Evolutionary conservation across 352 stramenopile genomes (phyloP).

Genomic region (Globisporangium alternatum): DNA sequence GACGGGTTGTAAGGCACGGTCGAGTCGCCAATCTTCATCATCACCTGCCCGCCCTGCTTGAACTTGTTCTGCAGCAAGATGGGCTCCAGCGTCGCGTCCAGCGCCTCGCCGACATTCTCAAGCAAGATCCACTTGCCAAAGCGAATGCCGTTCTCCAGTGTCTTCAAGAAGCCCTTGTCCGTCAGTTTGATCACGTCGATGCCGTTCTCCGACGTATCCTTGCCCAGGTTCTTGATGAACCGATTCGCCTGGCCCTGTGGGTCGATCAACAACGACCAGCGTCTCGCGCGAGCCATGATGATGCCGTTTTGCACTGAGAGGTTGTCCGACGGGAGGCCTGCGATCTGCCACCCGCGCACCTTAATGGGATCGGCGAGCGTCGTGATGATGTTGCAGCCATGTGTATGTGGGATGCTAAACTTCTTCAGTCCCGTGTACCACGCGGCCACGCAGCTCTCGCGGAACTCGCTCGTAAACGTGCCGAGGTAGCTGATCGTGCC

Average conservation of each 20-base stretch:
- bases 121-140: slow-evolving; percentile 92
- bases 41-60: slow-evolving; percentile 89
- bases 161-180: slow-evolving; percentile 80
- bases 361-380: slow-evolving; percentile 90
- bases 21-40: slow-evolving; percentile 92
- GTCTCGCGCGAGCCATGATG: slow-evolving; percentile 87
- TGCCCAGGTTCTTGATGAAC: slow-evolving; percentile 93
- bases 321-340: slow-evolving; percentile 87
- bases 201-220: slow-evolving; percentile 80
- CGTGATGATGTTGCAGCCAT: slow-evolving; percentile 83
- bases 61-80: slow-evolving; percentile 92
- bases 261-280: slow-evolving; percentile 91
- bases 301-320: slow-evolving; percentile 93
- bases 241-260: slow-evolving; percentile 92
- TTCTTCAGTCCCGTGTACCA: slow-evolving; percentile 83
- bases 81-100: slow-evolving; percentile 90
- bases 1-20: slow-evolving; percentile 89
- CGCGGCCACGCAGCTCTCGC: slow-evolving; percentile 71
- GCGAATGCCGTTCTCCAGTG: slow-evolving; percentile 89
- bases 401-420: slow-evolving; percentile 77
- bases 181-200: slow-evolving; percentile 85
- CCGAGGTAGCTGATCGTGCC: slow-evolving; percentile 93
- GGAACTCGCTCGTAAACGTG: slow-evolving; percentile 92
- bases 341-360: slow-evolving; percentile 90
- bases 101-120: slow-evolving; percentile 83